A percentile compares a stretch with the other conserved stretches of the same genome.
These are phyloP conservation scores for Gautieria morchelliformis DNA, from an alignment of 768 basidiomycete genomes.

Conservation along the genomic window DNA sequence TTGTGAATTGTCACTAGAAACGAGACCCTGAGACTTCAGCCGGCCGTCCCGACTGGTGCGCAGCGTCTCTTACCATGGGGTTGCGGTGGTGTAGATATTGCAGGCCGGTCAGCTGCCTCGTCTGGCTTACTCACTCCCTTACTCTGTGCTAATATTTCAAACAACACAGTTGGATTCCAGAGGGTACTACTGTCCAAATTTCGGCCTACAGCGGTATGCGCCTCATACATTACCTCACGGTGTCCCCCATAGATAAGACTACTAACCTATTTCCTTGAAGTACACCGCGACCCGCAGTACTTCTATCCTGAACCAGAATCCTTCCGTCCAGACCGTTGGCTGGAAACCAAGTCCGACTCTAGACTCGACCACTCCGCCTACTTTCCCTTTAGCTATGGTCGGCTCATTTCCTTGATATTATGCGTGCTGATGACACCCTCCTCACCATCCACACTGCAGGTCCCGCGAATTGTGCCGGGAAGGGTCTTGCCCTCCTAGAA, in stretches of 20 bases:
- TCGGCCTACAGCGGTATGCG: not conserved
- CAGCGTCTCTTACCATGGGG: constrained; percentile 31
- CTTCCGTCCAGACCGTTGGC: constrained; percentile 36
- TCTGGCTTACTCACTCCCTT: no score
- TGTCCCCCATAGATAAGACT: no score
- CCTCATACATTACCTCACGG: no score
- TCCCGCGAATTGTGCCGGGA: constrained; percentile 42
- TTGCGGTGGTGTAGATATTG: constrained; percentile 29
- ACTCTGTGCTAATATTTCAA: not conserved
- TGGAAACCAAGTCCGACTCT: constrained; percentile 3
- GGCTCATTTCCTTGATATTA: not conserved
- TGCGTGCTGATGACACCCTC: constrained; percentile 23
- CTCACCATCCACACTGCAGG: constrained; percentile 39
- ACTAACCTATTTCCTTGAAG: not conserved
- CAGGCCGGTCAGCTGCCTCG: constrained; percentile 27
- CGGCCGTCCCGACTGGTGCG: constrained; percentile 39
- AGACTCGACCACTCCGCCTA: not conserved
- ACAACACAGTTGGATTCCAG: not conserved
- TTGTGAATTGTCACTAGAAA: constrained; percentile 26
- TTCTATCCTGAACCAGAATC: constrained; percentile 35
- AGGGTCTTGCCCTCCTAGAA: constrained; percentile 33
- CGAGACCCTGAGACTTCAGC: constrained; percentile 39
- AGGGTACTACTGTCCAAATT: not conserved
- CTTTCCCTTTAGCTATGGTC: constrained; percentile 7
- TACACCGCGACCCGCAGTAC: constrained; percentile 39